These are phyloP conservation scores for Dalechampia spathulata DNA, from an alignment of 441 rosid species.

Conservation along the genomic window DNA sequence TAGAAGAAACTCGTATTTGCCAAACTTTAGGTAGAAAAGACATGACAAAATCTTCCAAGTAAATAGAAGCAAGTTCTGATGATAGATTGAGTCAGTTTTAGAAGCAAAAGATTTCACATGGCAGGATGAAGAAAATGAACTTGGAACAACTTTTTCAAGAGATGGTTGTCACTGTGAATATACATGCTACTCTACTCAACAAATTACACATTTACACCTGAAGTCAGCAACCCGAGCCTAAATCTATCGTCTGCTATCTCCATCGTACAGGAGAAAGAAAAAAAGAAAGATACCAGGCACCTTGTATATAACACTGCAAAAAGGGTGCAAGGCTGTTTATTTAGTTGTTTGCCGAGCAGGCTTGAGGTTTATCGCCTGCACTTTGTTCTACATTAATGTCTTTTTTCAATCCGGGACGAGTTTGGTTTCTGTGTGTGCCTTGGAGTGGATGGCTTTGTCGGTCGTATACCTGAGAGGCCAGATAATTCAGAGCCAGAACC, in stretches of 20 bases:
- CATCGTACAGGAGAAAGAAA: too few species aligned
- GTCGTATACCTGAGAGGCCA: slow-evolving; percentile 74
- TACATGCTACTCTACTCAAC: slow-evolving; percentile 16
- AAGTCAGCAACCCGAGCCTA: slow-evolving; percentile 2
- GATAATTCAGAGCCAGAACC: slow-evolving; percentile 78
- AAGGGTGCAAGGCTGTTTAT: background rate
- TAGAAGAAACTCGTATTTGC: too few species aligned
- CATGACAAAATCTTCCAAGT: too few species aligned
- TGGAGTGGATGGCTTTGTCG: slow-evolving; percentile 28
- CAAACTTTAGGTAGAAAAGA: too few species aligned
- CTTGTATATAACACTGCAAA: slow-evolving; percentile 17
- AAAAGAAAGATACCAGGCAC: slow-evolving; percentile 31
- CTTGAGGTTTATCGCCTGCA: too few species aligned
- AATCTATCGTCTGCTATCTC: slow-evolving; percentile 17
- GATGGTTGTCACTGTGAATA: background rate
- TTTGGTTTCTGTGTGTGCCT: slow-evolving; percentile 19
- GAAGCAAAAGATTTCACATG: too few species aligned
- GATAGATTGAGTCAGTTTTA: too few species aligned
- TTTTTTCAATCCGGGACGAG: slow-evolving; percentile 10
- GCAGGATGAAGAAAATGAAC: too few species aligned
- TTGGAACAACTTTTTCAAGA: too few species aligned
- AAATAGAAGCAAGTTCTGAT: too few species aligned
- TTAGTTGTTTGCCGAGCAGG: too few species aligned
- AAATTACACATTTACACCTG: slow-evolving; percentile 14
- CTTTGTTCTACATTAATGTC: slow-evolving; percentile 10